phyloP scores from a whole-genome alignment of 2,329 filamentous ascomycete genomes.

The Hymenoscyphus infarciens region DNA sequence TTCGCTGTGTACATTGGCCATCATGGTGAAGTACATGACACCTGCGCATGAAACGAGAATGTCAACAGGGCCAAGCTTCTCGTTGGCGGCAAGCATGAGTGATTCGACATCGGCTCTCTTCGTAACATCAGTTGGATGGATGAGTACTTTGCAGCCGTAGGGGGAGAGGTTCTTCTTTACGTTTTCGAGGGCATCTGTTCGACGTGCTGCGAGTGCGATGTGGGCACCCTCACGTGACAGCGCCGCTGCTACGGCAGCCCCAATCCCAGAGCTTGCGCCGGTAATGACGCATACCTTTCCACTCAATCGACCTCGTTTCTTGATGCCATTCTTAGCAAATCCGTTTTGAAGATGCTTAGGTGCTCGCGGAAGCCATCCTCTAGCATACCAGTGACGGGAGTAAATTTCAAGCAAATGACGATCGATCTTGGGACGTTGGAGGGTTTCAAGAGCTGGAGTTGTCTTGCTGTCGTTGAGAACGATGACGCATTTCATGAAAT shows the following conservation, averaged over 20 bases:
- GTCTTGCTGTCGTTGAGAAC: slow-evolving; percentile 71
- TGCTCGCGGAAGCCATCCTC: slow-evolving; percentile 68
- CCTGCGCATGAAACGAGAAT: slow-evolving; percentile 78
- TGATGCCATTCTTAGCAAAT: slow-evolving; percentile 42
- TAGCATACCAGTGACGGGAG: slow-evolving; percentile 73
- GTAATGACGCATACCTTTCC: slow-evolving; percentile 74
- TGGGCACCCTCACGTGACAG: slow-evolving; percentile 69
- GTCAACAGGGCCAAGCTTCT: slow-evolving; percentile 68
- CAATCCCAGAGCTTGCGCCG: slow-evolving; percentile 76
- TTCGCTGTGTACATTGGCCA: slow-evolving; percentile 69
- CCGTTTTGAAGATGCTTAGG: slow-evolving; percentile 50
- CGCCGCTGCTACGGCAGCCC: slow-evolving; percentile 67
- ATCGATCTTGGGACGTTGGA: slow-evolving; percentile 68
- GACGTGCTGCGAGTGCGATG: slow-evolving; percentile 68
- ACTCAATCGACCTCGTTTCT: slow-evolving; percentile 53
- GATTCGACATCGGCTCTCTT: slow-evolving; percentile 61
- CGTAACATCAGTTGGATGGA: slow-evolving; percentile 70
- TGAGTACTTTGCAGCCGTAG: slow-evolving; percentile 61
- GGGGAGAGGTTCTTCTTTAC: slow-evolving; percentile 59
- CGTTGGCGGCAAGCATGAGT: slow-evolving; percentile 56
- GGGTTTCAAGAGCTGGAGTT: slow-evolving; percentile 50
- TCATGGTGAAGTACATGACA: slow-evolving; percentile 88
- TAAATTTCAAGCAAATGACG: slow-evolving; percentile 70
- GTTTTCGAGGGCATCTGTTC: slow-evolving; percentile 62
- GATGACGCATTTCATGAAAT: slow-evolving; percentile 67